Percentiles rank a stretch among this genome's conserved stretches.
Evolutionary conservation across 345 rosid genomes (phyloP).

Genomic region (Eucalyptus albens): DNA sequence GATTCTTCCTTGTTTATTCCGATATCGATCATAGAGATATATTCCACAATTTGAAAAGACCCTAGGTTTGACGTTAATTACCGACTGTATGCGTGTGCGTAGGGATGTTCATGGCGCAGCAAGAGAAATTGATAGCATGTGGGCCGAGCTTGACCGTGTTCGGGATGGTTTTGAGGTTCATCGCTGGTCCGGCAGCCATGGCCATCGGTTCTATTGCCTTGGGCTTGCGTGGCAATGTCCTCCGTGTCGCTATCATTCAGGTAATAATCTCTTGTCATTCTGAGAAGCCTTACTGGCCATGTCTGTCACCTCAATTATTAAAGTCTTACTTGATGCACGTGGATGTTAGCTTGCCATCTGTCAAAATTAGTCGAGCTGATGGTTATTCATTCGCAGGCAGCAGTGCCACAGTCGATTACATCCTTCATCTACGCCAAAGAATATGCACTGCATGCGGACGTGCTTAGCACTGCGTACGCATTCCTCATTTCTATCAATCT

Average conservation of each 20-base stretch:
- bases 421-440: conserved; percentile 42
- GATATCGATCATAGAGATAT: neutral
- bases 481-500: neutral
- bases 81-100: neutral
- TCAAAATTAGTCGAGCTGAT: neutral
- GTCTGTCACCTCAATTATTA: neutral
- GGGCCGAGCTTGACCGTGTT: conserved; percentile 43
- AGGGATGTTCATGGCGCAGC: conserved; percentile 91
- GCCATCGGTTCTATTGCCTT: conserved; percentile 19
- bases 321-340: neutral
- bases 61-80: neutral
- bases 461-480: conserved; percentile 38
- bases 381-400: conserved; percentile 11
- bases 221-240: conserved; percentile 20
- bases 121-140: conserved; percentile 69
- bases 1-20: neutral
- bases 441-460: conserved; percentile 26
- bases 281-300: neutral
- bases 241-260: conserved; percentile 36
- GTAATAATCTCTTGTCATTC: neutral
- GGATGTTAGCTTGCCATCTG: neutral
- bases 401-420: conserved; percentile 27
- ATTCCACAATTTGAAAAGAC: neutral
- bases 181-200: conserved; percentile 32
- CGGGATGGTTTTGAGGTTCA: conserved; percentile 22